phyloP scores from a whole-genome alignment of 345 rosid species.

The Euclidium syriacum region DNA sequence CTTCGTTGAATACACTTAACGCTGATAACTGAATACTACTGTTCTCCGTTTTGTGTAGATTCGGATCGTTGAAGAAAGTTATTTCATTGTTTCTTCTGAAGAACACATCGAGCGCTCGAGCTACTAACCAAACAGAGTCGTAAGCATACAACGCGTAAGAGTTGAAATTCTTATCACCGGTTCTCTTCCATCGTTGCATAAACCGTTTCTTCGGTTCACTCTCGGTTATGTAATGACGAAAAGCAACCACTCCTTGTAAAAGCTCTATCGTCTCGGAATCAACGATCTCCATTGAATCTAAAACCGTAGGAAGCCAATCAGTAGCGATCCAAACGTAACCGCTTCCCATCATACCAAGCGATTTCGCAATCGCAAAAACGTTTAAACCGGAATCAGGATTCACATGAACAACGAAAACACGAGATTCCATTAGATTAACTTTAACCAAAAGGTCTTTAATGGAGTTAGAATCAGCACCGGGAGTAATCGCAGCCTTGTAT shows the following conservation, averaged over 20 bases:
- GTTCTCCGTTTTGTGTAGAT: slow-evolving; percentile 42
- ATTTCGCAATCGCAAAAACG: slow-evolving; percentile 64
- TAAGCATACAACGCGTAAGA: slow-evolving; percentile 87
- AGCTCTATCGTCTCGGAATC: slow-evolving; percentile 46
- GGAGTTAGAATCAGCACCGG: slow-evolving; percentile 41
- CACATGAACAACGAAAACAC: slow-evolving; percentile 85
- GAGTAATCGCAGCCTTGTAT: slow-evolving; percentile 67
- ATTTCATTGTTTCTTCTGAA: slow-evolving; percentile 50
- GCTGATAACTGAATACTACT: slow-evolving; percentile 50
- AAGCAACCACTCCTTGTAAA: slow-evolving; percentile 85
- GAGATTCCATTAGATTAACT: slow-evolving; percentile 77
- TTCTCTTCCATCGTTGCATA: slow-evolving; percentile 47
- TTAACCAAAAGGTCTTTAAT: slow-evolving; percentile 53
- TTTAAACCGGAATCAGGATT: slow-evolving; percentile 83
- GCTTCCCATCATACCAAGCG: slow-evolving; percentile 59
- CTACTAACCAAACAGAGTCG: slow-evolving; percentile 89
- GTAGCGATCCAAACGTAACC: slow-evolving; percentile 97
- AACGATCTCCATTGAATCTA: slow-evolving; percentile 52
- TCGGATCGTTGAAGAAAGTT: slow-evolving; percentile 64
- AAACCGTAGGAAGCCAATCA: slow-evolving; percentile 80
- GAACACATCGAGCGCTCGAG: slow-evolving; percentile 67
- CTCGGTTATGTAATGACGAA: slow-evolving; percentile 75
- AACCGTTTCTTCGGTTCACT: slow-evolving; percentile 50
- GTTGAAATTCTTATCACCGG: slow-evolving; percentile 41
- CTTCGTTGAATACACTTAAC: slow-evolving; percentile 66